Percentiles rank a stretch among this genome's conserved stretches.
Conservation (phyloP, 1,284 basidiomycete species). For the Rhodotorula sp. region DNA sequence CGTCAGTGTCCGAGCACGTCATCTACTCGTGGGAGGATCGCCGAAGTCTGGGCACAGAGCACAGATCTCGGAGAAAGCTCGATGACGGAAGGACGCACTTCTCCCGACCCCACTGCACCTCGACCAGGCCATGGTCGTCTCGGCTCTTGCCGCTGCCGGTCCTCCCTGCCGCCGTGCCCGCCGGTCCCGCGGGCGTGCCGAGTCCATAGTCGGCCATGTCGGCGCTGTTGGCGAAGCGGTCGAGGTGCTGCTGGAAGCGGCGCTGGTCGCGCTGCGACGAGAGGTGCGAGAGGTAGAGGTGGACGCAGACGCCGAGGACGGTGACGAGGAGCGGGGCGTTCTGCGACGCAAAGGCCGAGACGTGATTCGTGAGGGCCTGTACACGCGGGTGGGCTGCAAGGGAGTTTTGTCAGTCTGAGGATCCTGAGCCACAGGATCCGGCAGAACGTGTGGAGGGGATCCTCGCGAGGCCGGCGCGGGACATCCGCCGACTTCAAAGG, state of each 20-base stretch:
- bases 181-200: not conserved
- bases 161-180: not conserved
- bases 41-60: too few species aligned
- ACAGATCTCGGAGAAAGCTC: too few species aligned
- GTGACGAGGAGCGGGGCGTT: constrained; percentile 2
- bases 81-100: constrained; percentile 10
- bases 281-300: constrained; percentile 10
- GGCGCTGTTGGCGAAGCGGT: not conserved
- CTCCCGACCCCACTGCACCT: constrained; percentile 38
- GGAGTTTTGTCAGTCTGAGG: not conserved
- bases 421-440: not conserved
- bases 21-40: not conserved
- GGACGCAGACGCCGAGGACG: constrained; percentile 11
- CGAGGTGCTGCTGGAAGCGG: not conserved
- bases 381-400: not conserved
- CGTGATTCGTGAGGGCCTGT: not conserved
- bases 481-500: not conserved
- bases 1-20: not conserved
- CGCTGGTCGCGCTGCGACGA: not conserved
- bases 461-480: not conserved
- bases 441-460: not conserved
- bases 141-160: not conserved
- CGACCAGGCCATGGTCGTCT: constrained; percentile 23
- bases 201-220: constrained; percentile 28
- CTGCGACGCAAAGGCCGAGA: not conserved